Evolutionary conservation across 2,329 filamentous ascomycete genomes (phyloP).

Genomic region (Fusarium floridanum): DNA sequence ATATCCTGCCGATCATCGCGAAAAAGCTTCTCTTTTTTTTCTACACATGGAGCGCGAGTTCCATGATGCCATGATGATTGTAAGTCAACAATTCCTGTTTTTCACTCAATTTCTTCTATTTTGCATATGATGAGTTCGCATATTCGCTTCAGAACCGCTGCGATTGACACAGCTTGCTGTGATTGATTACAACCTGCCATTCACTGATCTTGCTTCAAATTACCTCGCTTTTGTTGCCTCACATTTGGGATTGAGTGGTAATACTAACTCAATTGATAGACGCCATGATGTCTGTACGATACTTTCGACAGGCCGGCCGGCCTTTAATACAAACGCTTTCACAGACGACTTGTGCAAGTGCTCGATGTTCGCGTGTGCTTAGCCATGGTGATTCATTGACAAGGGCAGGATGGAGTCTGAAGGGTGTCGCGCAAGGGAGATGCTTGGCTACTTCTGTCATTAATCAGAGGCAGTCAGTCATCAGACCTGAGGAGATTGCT

Average conservation of each 20-base stretch:
- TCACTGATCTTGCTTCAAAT: slow-evolving; percentile 50
- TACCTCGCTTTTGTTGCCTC: slow-evolving; percentile 22
- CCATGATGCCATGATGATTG: slow-evolving; percentile 54
- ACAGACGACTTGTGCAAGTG: slow-evolving; percentile 21
- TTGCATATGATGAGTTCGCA: slow-evolving; percentile 58
- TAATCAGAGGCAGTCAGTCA: slow-evolving; percentile 5
- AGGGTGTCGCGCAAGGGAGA: slow-evolving; percentile 26
- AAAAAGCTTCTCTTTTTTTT: slow-evolving; percentile 24
- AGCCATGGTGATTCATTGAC: slow-evolving; percentile 23
- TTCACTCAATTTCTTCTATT: slow-evolving; percentile 2
- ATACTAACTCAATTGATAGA: slow-evolving; percentile 44
- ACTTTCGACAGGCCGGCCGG: slow-evolving; percentile 53
- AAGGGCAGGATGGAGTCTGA: slow-evolving; percentile 20
- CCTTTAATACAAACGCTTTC: slow-evolving; percentile 39
- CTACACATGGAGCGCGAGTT: slow-evolving; percentile 48
- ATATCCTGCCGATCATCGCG: slow-evolving; percentile 31
- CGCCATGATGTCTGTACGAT: slow-evolving; percentile 54
- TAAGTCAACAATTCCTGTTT: slow-evolving; percentile 46
- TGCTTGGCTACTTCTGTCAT: slow-evolving; percentile 38
- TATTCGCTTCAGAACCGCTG: slow-evolving; percentile 64
- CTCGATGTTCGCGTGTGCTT: slow-evolving; percentile 24
- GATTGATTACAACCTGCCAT: slow-evolving; percentile 59
- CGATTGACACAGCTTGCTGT: slow-evolving; percentile 62
- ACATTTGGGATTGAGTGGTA: slow-evolving; percentile 11
- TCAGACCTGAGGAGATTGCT: slow-evolving; percentile 34